A percentile compares a stretch with the other conserved stretches of the same genome.
These are phyloP conservation scores for Zizania latifolia DNA, from an alignment of 176 grass and related monocot species.

Conservation along the genomic window DNA sequence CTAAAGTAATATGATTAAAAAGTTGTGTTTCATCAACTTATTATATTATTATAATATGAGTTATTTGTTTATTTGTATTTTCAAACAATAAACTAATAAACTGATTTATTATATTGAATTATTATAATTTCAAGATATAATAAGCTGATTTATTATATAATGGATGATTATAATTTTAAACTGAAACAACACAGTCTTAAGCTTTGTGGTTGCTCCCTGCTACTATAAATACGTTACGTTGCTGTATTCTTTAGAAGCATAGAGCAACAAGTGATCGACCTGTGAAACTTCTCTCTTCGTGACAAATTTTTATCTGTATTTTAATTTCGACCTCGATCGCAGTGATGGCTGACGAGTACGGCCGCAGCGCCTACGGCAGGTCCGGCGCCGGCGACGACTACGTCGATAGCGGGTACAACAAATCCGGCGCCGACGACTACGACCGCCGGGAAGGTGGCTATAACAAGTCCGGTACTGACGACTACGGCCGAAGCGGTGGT, in stretches of 20 bases:
- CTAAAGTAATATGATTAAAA: too few relatives aligned
- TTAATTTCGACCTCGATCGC: not conserved
- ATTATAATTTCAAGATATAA: too few relatives aligned
- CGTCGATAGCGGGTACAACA: not conserved
- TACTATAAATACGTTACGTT: conserved; percentile 39
- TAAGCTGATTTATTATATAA: too few relatives aligned
- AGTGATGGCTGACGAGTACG: conserved; percentile 45
- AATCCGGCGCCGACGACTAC: not conserved
- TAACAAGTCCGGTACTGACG: not conserved
- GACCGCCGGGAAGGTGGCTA: not conserved
- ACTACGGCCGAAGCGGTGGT: not conserved
- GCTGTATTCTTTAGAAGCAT: conserved; percentile 13
- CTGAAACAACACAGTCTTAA: too few relatives aligned
- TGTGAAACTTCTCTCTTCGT: not conserved
- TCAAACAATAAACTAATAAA: too few relatives aligned
- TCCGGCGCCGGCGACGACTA: conserved; percentile 10
- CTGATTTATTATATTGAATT: too few relatives aligned
- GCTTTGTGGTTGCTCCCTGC: not conserved
- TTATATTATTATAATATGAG: too few relatives aligned
- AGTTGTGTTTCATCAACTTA: too few relatives aligned
- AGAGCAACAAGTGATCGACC: not conserved
- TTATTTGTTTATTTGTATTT: too few relatives aligned
- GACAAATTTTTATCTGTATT: not conserved
- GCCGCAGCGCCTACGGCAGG: conserved; percentile 21
- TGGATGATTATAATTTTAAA: too few relatives aligned